Conservation (phyloP, 805 yeast genomes). For the Blastobotrys muscicola region DNA sequence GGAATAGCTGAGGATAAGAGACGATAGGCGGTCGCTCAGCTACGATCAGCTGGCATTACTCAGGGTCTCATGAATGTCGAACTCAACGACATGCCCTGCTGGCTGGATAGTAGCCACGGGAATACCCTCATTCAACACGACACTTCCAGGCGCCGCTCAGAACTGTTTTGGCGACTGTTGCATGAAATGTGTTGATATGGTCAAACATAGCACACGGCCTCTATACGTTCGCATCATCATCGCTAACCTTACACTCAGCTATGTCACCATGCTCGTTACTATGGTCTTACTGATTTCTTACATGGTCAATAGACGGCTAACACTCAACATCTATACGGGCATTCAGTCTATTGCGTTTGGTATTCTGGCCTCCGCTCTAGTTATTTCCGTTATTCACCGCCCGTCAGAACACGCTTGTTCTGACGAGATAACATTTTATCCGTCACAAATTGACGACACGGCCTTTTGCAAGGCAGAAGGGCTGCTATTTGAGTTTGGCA, state of each 20-base stretch:
- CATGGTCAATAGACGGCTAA: constrained; percentile 2
- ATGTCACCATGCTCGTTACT: neutral
- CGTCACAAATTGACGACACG: neutral
- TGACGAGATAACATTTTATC: neutral
- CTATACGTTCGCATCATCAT: neutral
- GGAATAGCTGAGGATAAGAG: too few species aligned
- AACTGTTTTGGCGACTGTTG: too few species aligned
- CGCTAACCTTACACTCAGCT: neutral
- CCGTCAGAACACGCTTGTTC: neutral
- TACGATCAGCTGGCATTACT: too few species aligned
- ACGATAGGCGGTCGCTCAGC: too few species aligned
- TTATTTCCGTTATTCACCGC: neutral
- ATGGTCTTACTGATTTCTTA: constrained; percentile 2
- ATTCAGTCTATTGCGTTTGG: constrained; percentile 5
- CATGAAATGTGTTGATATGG: too few species aligned
- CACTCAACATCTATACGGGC: constrained; percentile 4
- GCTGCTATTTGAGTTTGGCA: constrained; percentile 3
- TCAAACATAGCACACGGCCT: neutral
- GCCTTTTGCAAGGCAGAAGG: constrained; percentile 6
- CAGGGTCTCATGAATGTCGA: too few species aligned
- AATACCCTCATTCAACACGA: too few species aligned
- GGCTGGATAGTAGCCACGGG: too few species aligned
- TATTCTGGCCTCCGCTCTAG: constrained; percentile 1
- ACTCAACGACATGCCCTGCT: too few species aligned
- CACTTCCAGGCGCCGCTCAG: too few species aligned